Evolutionary conservation across 345 rosid species (phyloP).

Genomic region (Gossypium turneri): DNA sequence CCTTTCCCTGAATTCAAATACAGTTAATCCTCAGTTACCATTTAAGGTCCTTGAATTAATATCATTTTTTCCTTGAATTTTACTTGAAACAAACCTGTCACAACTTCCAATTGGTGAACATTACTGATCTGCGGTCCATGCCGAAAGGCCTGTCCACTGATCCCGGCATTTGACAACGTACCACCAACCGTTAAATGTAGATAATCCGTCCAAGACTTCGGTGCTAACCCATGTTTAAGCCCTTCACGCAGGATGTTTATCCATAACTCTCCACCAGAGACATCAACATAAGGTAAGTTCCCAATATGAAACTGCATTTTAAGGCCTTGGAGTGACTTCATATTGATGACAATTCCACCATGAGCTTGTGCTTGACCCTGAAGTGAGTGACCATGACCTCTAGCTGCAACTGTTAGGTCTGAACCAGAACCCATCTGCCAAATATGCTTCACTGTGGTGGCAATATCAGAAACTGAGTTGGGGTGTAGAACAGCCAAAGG

Average conservation of each 20-base stretch:
- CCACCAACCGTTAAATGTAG: conserved; percentile 92
- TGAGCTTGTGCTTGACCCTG: conserved; percentile 83
- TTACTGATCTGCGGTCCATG: conserved; percentile 98
- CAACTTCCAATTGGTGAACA: conserved; percentile 81
- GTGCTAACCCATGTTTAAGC: conserved; percentile 75
- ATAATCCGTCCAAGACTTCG: conserved; percentile 95
- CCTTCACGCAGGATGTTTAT: conserved; percentile 72
- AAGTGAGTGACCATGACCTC: conserved; percentile 90
- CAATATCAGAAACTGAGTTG: conserved; percentile 70
- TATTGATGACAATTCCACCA: conserved; percentile 72
- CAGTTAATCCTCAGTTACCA: conserved; percentile 19
- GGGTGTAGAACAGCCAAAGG: conserved; percentile 85
- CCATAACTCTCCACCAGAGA: conserved; percentile 89
- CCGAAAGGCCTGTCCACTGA: conserved; percentile 89
- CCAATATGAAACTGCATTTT: conserved; percentile 45
- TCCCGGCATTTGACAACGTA: conserved; percentile 90
- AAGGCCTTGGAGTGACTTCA: conserved; percentile 58
- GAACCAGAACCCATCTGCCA: conserved; percentile 86
- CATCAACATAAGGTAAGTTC: conserved; percentile 58
- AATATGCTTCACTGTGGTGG: conserved; percentile 59
- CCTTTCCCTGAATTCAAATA: conserved; percentile 69
- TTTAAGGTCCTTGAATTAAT: background rate
- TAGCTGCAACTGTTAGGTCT: conserved; percentile 75
- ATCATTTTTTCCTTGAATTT: too few species aligned
- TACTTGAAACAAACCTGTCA: conserved; percentile 61